Evolutionary conservation across 345 rosid species (phyloP).

Genomic region (Populus alba): DNA sequence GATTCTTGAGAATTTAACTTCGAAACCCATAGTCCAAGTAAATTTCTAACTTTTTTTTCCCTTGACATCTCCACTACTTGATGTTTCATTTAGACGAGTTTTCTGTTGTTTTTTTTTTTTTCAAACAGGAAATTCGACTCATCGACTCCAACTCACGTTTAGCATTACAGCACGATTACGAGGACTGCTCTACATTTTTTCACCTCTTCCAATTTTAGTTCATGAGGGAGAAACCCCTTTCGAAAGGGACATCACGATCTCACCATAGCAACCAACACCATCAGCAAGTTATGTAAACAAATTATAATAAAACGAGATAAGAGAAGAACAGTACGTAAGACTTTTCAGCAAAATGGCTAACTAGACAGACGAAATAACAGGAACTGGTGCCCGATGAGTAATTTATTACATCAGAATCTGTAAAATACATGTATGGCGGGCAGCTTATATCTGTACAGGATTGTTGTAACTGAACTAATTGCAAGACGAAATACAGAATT

Average conservation of each 20-base stretch:
- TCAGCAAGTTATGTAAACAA: background rate
- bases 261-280: background rate
- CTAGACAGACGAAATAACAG: background rate
- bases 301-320: background rate
- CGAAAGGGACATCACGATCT: background rate
- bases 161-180: too few relatives aligned
- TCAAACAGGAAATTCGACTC: too few relatives aligned
- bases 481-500: conserved; percentile 5
- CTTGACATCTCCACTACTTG: too few relatives aligned
- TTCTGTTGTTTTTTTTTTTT: too few relatives aligned
- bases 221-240: background rate
- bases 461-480: conserved; percentile 7
- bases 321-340: background rate
- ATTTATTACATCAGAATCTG: background rate
- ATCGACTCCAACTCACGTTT: too few relatives aligned
- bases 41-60: too few relatives aligned
- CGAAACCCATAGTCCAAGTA: too few relatives aligned
- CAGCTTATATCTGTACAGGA: conserved; percentile 25
- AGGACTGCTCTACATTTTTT: too few relatives aligned
- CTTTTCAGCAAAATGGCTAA: background rate
- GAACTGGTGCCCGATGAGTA: background rate
- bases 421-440: conserved; percentile 7
- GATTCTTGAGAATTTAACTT: too few relatives aligned
- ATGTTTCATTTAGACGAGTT: too few relatives aligned
- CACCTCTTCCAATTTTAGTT: too few relatives aligned